Percentiles rank a stretch among this genome's conserved stretches.
These are phyloP conservation scores for Pyrenopolyporus hunteri DNA, from an alignment of 495 filamentous ascomycete species.

Conservation along the genomic window DNA sequence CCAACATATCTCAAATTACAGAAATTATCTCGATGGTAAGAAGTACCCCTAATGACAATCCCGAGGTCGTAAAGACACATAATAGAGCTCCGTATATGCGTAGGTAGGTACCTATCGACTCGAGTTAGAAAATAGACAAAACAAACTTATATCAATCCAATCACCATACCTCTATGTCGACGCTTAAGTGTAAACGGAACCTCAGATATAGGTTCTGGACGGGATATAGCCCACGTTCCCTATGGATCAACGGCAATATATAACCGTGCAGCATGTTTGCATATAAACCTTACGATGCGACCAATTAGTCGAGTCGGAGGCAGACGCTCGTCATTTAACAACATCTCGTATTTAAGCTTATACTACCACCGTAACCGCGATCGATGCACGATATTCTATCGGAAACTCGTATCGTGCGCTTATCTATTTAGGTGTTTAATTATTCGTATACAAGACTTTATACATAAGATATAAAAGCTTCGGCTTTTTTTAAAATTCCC, in stretches of 20 bases:
- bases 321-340: constrained; percentile 1
- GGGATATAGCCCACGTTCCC: constrained; percentile 13
- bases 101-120: too few species aligned
- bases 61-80: too few species aligned
- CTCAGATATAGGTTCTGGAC: neutral
- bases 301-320: constrained; percentile 19
- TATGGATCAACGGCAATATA: constrained; percentile 26
- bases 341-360: constrained; percentile 28
- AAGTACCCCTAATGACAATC: too few species aligned
- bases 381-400: neutral
- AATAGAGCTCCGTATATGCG: too few species aligned
- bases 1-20: too few species aligned
- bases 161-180: too few species aligned
- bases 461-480: too few species aligned
- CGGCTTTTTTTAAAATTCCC: too few species aligned
- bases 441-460: neutral
- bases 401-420: neutral
- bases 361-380: neutral
- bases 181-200: neutral
- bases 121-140: too few species aligned
- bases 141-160: too few species aligned
- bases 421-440: neutral
- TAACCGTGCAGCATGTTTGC: constrained; percentile 21
- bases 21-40: too few species aligned
- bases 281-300: constrained; percentile 23